phyloP scores from a whole-genome alignment of 768 basidiomycete species.

The Tephrocybe rancida region DNA sequence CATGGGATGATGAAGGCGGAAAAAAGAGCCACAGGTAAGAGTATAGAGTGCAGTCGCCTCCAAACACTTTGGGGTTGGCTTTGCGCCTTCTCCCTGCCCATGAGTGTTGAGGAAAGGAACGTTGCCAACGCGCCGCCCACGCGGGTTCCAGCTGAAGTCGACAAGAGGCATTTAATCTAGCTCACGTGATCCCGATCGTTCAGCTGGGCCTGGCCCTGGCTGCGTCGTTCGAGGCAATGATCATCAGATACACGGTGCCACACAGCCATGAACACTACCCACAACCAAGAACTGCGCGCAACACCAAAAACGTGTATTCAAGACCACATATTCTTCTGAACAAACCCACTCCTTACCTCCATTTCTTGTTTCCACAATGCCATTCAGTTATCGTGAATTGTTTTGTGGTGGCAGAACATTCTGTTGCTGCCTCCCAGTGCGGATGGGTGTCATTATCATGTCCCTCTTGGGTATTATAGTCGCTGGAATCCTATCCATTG shows the following conservation, averaged over 20 bases:
- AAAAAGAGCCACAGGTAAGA: not conserved
- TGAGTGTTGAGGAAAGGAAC: not conserved
- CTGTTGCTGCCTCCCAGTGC: slow-evolving; percentile 67
- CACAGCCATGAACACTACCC: not conserved
- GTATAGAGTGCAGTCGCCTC: not conserved
- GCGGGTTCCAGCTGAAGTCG: not conserved
- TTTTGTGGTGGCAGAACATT: slow-evolving; percentile 55
- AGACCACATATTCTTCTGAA: not conserved
- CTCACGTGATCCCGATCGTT: slow-evolving; percentile 5
- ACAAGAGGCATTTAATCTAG: not conserved
- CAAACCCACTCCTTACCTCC: not conserved
- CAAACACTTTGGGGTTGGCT: too few species aligned
- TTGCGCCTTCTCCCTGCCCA: not conserved
- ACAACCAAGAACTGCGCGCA: too few species aligned
- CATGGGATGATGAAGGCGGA: not conserved
- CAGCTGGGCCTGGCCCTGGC: too few species aligned
- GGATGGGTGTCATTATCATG: slow-evolving; percentile 60
- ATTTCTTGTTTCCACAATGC: slow-evolving; percentile 27
- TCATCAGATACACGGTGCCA: not conserved
- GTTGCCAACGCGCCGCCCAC: slow-evolving; percentile 1
- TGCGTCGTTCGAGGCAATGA: too few species aligned
- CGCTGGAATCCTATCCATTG: slow-evolving; percentile 51
- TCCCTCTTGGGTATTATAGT: slow-evolving; percentile 55
- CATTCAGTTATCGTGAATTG: slow-evolving; percentile 44
- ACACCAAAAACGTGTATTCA: not conserved